Evolutionary conservation across 257 asterid species (phyloP), one percentile per base, ranked within the genome.

Genomic region (Prunella vulgaris): DNA sequence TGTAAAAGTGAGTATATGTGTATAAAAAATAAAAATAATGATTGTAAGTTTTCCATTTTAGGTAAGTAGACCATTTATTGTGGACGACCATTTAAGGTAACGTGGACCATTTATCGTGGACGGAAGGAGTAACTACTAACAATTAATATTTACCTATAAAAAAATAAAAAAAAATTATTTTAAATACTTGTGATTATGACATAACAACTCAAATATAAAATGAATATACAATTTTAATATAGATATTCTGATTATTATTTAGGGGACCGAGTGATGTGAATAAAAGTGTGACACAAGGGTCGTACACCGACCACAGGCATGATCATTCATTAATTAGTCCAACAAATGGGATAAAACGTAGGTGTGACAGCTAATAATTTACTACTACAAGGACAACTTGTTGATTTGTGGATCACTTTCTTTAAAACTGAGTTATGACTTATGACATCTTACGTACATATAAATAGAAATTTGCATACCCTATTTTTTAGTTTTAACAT

Each of bases 331-430:
- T 46, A 1, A 46, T 42, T 33, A 20, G 62, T 60, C 70, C 66
- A 68, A 74, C 70, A 35, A 12, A 51, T 60, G 60, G 22, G 28
- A 66, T 65, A 60, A 65, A 57, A 51, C 28, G 60, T 17, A 64
- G 24, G 56, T 35, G 25, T 18, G 49, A 73, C 72, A 74, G 69
- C 69, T 74, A 57, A 57, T 46, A 35, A 52, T 17, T 51, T n/a
- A 38, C n/a, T 21, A 13, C 51, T 37, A 15, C 4, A n/a, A n/a
- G n/a, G n/a, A n/a, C n/a, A 40, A 25, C 44, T n/a, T 6, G 10
- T 10, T 53, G 10, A 20, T 30, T 14, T 68, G 10, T 69, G 28
- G 44, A 14, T 12, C 74, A 44, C 5, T 3, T 18, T 33, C 33
- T 53, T 69, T 42, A 17, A 15, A 3, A 13, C n/a, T 10, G 37